Base-by-base conservation (phyloP, 1,139 yeast genomes). In the Pichia sp. region DNA sequence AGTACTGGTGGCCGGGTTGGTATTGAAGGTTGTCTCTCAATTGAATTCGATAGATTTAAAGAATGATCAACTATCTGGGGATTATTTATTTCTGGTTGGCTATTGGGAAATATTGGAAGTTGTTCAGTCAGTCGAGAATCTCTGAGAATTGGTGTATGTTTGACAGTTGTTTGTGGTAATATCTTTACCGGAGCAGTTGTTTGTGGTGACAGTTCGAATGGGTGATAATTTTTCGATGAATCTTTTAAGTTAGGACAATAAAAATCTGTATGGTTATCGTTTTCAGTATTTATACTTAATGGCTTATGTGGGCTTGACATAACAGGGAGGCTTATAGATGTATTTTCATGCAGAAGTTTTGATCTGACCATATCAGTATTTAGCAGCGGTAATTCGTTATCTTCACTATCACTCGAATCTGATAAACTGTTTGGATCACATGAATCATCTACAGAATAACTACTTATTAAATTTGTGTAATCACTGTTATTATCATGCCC, bases 1-100 rank as follows among this genome's bases (percentile, higher is more conserved):
- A 42, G 12, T 4, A n/a, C 2, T 5, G 48, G 45, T 7, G 51
- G 51, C 9, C 51, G 39, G 6, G 6, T 13, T 26, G 51, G 51
- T 9, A 42, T 20, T 3, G 13, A 4, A 7, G 47, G 48, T 12
- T 40, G 25, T 13, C 23, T 23, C n/a, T 7, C 22, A n/a, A n/a
- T 26, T 8, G 20, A 29, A 32, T 8, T 15, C 5, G 27, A 5
- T 29, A n/a, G 18, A 12, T 6, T 20, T 20, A 25, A 20, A 7
- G 16, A 12, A 4, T 35, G 25, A 20, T 20, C 25, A 12, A 12
- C 4, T 35, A 13, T 12, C 22, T 35, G 38, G 4, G 23, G 23
- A 2, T 20, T 18, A 15, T 16, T 18, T 18, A 15, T 12, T n/a
- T 18, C 8, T n/a, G 18, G 18, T n/a, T 30, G 34, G 20, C 16